Evolutionary conservation across 1,284 basidiomycete genomes (phyloP).

Genomic region (Anthracocystis setariae): DNA sequence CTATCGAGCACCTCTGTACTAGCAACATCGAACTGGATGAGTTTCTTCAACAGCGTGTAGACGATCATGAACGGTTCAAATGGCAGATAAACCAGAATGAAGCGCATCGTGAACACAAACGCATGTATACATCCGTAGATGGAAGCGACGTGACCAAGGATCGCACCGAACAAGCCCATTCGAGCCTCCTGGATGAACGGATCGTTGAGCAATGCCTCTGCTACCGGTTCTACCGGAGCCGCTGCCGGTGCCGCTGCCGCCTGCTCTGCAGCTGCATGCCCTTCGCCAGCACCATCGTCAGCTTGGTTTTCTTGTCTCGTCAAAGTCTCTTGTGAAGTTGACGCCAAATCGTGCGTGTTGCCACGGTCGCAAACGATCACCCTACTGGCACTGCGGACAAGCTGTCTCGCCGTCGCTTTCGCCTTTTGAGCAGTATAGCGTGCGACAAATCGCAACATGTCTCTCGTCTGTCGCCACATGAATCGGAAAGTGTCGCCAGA

Average conservation of each 20-base stretch:
- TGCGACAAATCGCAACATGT: conserved; percentile 20
- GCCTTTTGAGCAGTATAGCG: conserved; percentile 17
- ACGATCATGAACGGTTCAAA: conserved; percentile 41
- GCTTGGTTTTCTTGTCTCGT: not conserved
- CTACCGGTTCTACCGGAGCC: conserved; percentile 6
- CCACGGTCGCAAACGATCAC: conserved; percentile 8
- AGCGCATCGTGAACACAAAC: conserved; percentile 27
- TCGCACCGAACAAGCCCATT: conserved; percentile 39
- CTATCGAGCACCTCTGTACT: conserved; percentile 41
- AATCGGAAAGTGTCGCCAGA: conserved; percentile 25
- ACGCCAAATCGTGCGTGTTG: not conserved
- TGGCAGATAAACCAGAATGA: conserved; percentile 44
- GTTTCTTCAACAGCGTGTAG: conserved; percentile 21
- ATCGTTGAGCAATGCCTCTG: conserved; percentile 31
- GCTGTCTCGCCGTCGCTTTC: not conserved
- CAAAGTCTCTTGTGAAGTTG: conserved; percentile 5
- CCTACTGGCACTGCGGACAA: conserved; percentile 10
- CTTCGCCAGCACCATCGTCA: not conserved
- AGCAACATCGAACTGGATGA: conserved; percentile 42
- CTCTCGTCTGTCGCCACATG: conserved; percentile 28
- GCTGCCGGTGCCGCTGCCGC: conserved; percentile 1
- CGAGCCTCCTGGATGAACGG: conserved; percentile 25
- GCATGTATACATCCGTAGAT: conserved; percentile 47
- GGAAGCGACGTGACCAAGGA: conserved; percentile 28
- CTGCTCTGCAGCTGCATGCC: not conserved